Evolutionary conservation across 2,329 filamentous ascomycete species (phyloP).

Genomic region (Hymenoscyphus scutula): DNA sequence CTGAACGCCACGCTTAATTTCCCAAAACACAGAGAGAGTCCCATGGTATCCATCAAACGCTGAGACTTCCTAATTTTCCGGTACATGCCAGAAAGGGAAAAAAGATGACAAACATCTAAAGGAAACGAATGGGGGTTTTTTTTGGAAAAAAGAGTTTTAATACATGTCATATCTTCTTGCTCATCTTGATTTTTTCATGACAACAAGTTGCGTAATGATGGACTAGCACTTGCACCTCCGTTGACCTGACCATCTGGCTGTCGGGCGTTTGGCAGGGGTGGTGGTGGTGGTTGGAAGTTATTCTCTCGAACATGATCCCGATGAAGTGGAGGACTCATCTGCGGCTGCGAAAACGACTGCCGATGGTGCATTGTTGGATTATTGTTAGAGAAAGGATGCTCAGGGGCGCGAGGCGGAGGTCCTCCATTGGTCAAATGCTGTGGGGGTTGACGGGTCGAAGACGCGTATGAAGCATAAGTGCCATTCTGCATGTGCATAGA

Average conservation of each 20-base stretch:
- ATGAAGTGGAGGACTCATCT: conserved; percentile 32
- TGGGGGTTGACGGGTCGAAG: conserved; percentile 33
- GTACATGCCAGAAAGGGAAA: conserved; percentile 3
- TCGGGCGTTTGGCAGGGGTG: conserved; percentile 31
- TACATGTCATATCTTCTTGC: conserved; percentile 1
- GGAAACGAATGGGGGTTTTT: not conserved
- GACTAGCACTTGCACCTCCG: conserved; percentile 55
- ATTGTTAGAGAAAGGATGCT: conserved; percentile 47
- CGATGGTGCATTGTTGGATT: conserved; percentile 44
- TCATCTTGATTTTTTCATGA: conserved; percentile 44
- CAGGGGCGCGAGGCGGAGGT: conserved; percentile 43
- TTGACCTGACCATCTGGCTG: conserved; percentile 44
- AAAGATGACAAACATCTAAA: conserved; percentile 6
- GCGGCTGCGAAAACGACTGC: conserved; percentile 38
- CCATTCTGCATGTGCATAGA: conserved; percentile 32
- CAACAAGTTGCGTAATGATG: conserved; percentile 71
- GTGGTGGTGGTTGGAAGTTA: conserved; percentile 26
- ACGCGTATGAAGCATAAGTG: conserved; percentile 30
- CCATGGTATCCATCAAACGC: not conserved
- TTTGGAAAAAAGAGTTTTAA: not conserved
- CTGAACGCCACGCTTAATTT: conserved; percentile 7
- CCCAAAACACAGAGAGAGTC: not conserved
- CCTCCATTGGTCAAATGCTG: conserved; percentile 38
- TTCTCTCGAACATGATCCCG: conserved; percentile 32
- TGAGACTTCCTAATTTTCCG: not conserved